Evolutionary conservation across 1,284 basidiomycete genomes (phyloP), one percentile per base, ranked within the genome.

Genomic region (Cutaneotrichosporon sp.): DNA sequence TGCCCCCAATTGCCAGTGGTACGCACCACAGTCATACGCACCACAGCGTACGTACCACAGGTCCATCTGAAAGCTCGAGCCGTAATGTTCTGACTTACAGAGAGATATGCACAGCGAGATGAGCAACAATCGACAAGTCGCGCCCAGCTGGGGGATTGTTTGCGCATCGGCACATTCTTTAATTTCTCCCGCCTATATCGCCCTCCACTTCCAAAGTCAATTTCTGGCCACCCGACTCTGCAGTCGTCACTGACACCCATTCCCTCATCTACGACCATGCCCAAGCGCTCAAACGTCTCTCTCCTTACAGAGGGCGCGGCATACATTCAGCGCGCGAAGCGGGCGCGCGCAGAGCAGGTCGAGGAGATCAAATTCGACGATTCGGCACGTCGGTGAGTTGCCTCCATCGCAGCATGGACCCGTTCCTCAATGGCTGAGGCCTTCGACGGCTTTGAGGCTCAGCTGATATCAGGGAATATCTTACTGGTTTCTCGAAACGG

Each of bases 281-380:
- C 22, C 41, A 59, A 59, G 26, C 54, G 54, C 26, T 67, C 68
- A 52, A 76, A 76, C 68, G 64, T 74, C 56, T 64, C 66, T 7
- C 70, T 76, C 47, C 61, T 76, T 39, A 76, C 75, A 1, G 72
- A 76, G 58, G 74, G 74, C 5, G 66, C 67, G 16, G 54, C 54
- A 12, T 76, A 76, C 53, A 74, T 75, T 54, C 64, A 68, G 34
- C 64, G 71, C 38, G 71, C 71, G 19, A 74, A 73, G 55, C 68
- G 68, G 51, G 66, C 65, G 11, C 60, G 71, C 6, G 62, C 63
- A 42, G 72, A 75, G 24, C 67, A 70, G 52, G 68, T 76, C 8
- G 74, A 76, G 48, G 71, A 71, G 54, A 67, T 76, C 62, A 71
- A 75, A 53, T 76, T 76, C 60, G 72, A 76, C 59, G 75, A 76